Evolutionary conservation across 257 asterid genomes (phyloP), one percentile per base, ranked within the genome.

Genomic region (Nicotiana tabacum): DNA sequence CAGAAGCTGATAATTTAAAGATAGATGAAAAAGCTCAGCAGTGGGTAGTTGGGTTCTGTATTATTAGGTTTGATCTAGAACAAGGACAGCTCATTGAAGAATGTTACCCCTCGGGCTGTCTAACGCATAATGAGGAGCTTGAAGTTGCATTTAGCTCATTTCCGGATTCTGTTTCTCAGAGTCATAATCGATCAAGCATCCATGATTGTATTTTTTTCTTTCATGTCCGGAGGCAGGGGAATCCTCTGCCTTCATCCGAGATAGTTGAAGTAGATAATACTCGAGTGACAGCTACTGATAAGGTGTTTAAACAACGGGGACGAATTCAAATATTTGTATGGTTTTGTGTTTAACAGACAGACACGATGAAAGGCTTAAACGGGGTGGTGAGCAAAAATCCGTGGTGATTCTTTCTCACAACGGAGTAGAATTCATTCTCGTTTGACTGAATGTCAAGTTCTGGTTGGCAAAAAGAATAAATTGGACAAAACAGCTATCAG

Each of bases 371-470:
- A 91, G 95, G 87, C 90, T 96, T 65, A 96, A 94, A 86, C 91
- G 98, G 74, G 99, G 99, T 39, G 99, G 99, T 24, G 99, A 96
- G 88, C 98, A 96, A 74, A 94, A 94, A 72, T 94, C 99, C 2
- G 97, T 96, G 65, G 98, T 96, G 16, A 92, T 96, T 88, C 97
- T 96, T 85, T 94, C 99, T 33, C 92, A 92, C 81, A 86, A 87
- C 83, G 21, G 21, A 21, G 21, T 21, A 21, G 21, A 21, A 21
- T 21, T 21, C 21, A 21, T 21, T 21, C 21, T 21, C 21, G 21
- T 21, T 21, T 21, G 21, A 21, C 21, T 21, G 21, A 21, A 21
- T 21, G 21, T 21, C 21, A 21, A 21, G 21, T 21, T 30, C 32
- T 30, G 32, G 32, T 30, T 30, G 32, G 32, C 32, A 30, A 30